Base-by-base conservation (phyloP, 129 eudicot genomes). In the Tagetes patula region DNA sequence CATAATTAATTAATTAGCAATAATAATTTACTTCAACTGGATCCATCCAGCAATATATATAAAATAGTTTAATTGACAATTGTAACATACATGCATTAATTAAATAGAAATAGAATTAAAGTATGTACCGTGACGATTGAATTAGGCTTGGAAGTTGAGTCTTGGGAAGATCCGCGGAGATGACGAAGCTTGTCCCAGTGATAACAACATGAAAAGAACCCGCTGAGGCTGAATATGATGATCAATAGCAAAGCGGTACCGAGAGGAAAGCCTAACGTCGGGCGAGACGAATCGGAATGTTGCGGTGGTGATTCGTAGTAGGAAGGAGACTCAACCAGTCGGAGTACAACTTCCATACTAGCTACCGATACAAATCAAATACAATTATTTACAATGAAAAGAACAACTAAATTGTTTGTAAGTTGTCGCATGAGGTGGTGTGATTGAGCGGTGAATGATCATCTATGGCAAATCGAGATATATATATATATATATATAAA, bases 151-250 rank as follows among this genome's bases (percentile, higher is more conserved):
- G 86, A 72, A 64, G 81, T 77, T 20, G 79, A 43, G 2, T 59
- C 76, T 7, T 62, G 79, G 8, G 82, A 50, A 66, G 86, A 67
- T 67, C 80, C 79, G 0, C 86, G 89, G 55, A 75, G 71, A 50
- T 64, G 79, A 0, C 78, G 78, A 59, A 89, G 87, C 75, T 86
- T 89, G 72, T 89, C 96, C 92, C 96, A 89, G 63, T 89, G 96
- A 69, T 89, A 89, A 69, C 92, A 87, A 43, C 96, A 89, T 12
- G 96, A 89, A 83, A 89, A 86, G 67, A 89, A 67, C 6, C 96
- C 96, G 20, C 96, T 89, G 62, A 89, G 77, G 84, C 92, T 84
- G 84, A 89, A 86, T 2, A 89, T 87, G 73, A 89, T 72, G 32
- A 89, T 74, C 34, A 89, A 40, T 2, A 89, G 86, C 31, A 89